phyloP scores from a whole-genome alignment of 345 rosid species.

The Eucalyptus urophylla region DNA sequence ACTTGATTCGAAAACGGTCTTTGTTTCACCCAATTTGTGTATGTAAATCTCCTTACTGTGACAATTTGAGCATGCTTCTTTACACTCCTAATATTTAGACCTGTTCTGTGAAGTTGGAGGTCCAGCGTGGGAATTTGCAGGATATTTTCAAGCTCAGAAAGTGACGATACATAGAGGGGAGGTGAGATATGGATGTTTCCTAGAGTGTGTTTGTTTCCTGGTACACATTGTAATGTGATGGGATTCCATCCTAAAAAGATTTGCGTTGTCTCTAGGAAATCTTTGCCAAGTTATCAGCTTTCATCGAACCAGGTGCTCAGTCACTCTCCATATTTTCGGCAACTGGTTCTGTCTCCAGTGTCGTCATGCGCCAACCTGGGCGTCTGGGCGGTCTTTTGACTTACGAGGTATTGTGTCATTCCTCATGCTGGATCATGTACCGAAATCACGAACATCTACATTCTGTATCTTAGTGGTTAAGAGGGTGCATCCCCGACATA shows the following conservation, averaged over 20 bases:
- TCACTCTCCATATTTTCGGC: conserved; percentile 21
- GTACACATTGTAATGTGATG: not conserved
- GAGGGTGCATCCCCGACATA: not conserved
- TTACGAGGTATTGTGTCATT: conserved; percentile 11
- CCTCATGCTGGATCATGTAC: not conserved
- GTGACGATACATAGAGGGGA: conserved; percentile 5
- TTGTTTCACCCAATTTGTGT: not conserved
- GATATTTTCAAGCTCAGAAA: conserved; percentile 13
- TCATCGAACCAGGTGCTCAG: not conserved
- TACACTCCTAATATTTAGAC: not conserved
- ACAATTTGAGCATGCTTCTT: not conserved
- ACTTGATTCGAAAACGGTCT: not conserved
- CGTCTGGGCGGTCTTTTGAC: not conserved
- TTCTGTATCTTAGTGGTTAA: not conserved
- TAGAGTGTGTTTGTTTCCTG: not conserved
- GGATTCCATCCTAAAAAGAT: not conserved
- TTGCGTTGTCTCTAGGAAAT: conserved; percentile 4
- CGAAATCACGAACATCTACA: not conserved
- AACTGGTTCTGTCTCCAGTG: conserved; percentile 14
- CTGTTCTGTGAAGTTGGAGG: conserved; percentile 6
- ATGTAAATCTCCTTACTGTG: not conserved
- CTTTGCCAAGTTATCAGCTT: not conserved
- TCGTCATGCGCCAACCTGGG: not conserved
- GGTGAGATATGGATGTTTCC: conserved; percentile 6
- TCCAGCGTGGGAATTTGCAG: conserved; percentile 9